A percentile compares a stretch with the other conserved stretches of the same genome.
phyloP scores from a whole-genome alignment of 208 protist genomes.

The Spongospora subterranea region DNA sequence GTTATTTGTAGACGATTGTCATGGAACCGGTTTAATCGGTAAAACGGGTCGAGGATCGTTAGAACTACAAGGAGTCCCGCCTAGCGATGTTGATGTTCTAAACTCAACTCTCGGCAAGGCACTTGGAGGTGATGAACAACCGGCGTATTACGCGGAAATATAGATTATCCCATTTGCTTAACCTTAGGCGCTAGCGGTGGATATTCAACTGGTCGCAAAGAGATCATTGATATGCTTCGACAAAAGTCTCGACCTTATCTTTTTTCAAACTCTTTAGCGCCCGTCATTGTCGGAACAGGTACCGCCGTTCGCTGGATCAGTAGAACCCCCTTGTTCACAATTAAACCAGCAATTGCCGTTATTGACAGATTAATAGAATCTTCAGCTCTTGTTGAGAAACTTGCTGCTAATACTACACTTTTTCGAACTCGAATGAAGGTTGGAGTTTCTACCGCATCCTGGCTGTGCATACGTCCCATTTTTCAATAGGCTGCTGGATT shows the following conservation, averaged over 20 bases:
- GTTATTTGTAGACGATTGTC: conserved; percentile 82
- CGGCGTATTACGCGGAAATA: too few relatives aligned
- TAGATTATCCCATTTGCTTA: conserved; percentile 3
- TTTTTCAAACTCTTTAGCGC: conserved; percentile 85
- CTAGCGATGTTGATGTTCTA: conserved; percentile 77
- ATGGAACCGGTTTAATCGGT: conserved; percentile 84
- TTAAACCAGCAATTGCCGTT: neutral
- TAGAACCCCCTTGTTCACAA: neutral
- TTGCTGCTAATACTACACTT: conserved; percentile 63
- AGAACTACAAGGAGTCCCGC: conserved; percentile 74
- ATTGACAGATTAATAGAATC: conserved; percentile 14
- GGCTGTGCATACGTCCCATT: neutral
- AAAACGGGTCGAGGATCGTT: conserved; percentile 77
- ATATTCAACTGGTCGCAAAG: conserved; percentile 79
- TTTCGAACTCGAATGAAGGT: conserved; percentile 61
- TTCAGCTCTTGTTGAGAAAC: conserved; percentile 55
- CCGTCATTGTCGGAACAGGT: conserved; percentile 79
- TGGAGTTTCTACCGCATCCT: neutral
- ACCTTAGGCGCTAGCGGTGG: conserved; percentile 75
- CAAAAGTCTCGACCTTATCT: conserved; percentile 83
- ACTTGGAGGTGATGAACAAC: conserved; percentile 68
- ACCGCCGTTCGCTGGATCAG: conserved; percentile 67
- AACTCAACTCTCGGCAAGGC: conserved; percentile 84
- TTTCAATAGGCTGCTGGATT: conserved; percentile 67
- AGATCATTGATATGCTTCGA: conserved; percentile 81